Base-by-base conservation (phyloP, 2,329 filamentous ascomycete genomes). In the Endocalyx cinctus region DNA sequence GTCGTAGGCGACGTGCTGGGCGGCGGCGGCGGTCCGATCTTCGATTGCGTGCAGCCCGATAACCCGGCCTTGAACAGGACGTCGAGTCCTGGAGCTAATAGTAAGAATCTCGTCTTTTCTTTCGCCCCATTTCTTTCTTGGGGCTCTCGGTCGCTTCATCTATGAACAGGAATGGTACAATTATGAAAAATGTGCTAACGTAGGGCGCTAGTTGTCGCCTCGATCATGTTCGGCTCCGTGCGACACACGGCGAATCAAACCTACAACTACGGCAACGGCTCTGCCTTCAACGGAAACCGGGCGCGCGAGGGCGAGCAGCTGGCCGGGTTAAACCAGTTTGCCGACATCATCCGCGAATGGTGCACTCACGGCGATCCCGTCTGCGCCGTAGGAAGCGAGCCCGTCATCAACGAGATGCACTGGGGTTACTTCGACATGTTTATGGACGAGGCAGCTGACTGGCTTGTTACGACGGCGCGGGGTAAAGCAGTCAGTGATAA, bases 1-100 rank as follows among this genome's bases (percentile, higher is more conserved):
- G 48, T 66, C 14, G 48, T 57, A n/a, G 50, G 57, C 27, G 58
- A 59, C 34, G 49, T 62, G 14, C 35, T 60, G 8, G 53, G 49
- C 29, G 50, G 51, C 12, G 54, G 53, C 10, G 55, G 54, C 14
- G 57, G 56, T 20, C 46, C 37, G 7, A 52, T 51, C 31, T 57
- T 54, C 31, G 37, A 56, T 15, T 46, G 39, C 14, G n/a, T n/a
- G n/a, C n/a, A n/a, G n/a, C n/a, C n/a, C n/a, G n/a, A n/a, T n/a
- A n/a, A n/a, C n/a, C n/a, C n/a, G n/a, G n/a, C n/a, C n/a, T n/a
- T n/a, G n/a, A n/a, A n/a, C n/a, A n/a, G n/a, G n/a, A n/a, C n/a
- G n/a, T n/a, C n/a, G n/a, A n/a, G n/a, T n/a, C n/a, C n/a, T n/a
- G n/a, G n/a, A n/a, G n/a, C n/a, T n/a, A n/a, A n/a, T n/a, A n/a